These are phyloP conservation scores for Musa itinerans DNA, from an alignment of 176 grass and related monocot genomes.

Conservation along the genomic window DNA sequence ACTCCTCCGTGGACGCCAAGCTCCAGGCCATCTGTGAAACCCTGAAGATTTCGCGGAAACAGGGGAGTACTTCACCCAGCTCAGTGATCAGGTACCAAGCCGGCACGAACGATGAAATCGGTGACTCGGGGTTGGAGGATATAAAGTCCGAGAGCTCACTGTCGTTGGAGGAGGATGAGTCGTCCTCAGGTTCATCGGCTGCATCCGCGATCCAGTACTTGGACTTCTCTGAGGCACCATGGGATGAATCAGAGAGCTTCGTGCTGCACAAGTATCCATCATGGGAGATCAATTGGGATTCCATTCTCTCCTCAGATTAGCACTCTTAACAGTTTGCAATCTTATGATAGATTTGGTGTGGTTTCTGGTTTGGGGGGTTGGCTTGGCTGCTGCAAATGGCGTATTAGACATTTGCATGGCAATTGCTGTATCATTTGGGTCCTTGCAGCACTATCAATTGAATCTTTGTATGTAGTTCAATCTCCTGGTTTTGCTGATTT, in stretches of 20 bases:
- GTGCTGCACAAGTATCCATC: conserved; percentile 20
- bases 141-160: conserved; percentile 9
- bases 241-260: conserved; percentile 19
- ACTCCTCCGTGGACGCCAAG: conserved; percentile 13
- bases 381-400: conserved; percentile 2
- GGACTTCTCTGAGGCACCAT: conserved; percentile 21
- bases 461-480: not conserved
- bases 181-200: not conserved
- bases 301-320: conserved; percentile 9
- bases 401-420: conserved; percentile 10
- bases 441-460: not conserved
- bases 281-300: conserved; percentile 20
- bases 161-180: not conserved
- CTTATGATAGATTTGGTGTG: not conserved
- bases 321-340: not conserved
- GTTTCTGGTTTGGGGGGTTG: not conserved
- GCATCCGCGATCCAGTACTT: conserved; percentile 5
- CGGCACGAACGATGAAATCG: not conserved
- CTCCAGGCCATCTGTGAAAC: conserved; percentile 11
- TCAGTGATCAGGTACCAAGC: not conserved
- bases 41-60: not conserved
- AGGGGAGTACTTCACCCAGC: not conserved
- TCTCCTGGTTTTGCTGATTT: conserved; percentile 2
- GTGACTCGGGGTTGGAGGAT: not conserved
- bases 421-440: not conserved